Percentiles rank a stretch among this genome's conserved stretches.
phyloP scores from a whole-genome alignment of 2,329 filamentous ascomycete genomes.

The Lecanoromycetidae sp. region DNA sequence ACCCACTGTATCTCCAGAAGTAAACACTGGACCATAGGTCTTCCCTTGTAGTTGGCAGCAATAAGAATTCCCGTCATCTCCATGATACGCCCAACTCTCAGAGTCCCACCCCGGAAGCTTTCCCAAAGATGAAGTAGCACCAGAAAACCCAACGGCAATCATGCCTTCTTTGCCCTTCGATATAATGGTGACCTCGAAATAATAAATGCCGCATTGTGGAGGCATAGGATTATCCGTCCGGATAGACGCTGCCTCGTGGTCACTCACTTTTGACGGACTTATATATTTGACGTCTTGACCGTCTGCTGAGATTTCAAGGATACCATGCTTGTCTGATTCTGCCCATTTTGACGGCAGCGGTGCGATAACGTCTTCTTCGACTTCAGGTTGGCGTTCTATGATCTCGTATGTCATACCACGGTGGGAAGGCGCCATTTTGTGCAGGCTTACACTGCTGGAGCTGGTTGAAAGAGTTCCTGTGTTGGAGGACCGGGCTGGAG shows the following conservation, averaged over 20 bases:
- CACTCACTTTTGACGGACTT: conserved; percentile 44
- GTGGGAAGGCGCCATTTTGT: conserved; percentile 51
- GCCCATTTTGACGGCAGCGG: conserved; percentile 77
- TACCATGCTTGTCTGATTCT: conserved; percentile 58
- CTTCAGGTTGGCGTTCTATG: conserved; percentile 57
- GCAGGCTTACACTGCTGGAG: conserved; percentile 45
- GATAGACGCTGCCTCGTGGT: conserved; percentile 68
- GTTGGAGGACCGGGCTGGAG: conserved; percentile 37
- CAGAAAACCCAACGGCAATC: conserved; percentile 49
- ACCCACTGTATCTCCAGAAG: conserved; percentile 47
- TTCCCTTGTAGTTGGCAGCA: conserved; percentile 44
- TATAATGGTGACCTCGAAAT: conserved; percentile 65
- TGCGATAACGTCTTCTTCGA: conserved; percentile 50
- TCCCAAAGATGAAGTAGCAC: conserved; percentile 45
- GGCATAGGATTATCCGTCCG: conserved; percentile 81
- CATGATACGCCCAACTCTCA: conserved; percentile 55
- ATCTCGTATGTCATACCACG: conserved; percentile 73
- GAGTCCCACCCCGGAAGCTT: conserved; percentile 54
- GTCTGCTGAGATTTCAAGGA: conserved; percentile 61
- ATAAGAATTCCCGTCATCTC: conserved; percentile 54
- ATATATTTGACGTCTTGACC: conserved; percentile 58
- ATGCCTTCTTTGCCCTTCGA: conserved; percentile 54
- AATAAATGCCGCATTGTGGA: conserved; percentile 82
- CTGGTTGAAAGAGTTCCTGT: conserved; percentile 41
- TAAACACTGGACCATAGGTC: conserved; percentile 49